A percentile compares a stretch with the other conserved stretches of the same genome.
Conservation (phyloP, 345 rosid genomes). For the Corymbia maculata region DNA sequence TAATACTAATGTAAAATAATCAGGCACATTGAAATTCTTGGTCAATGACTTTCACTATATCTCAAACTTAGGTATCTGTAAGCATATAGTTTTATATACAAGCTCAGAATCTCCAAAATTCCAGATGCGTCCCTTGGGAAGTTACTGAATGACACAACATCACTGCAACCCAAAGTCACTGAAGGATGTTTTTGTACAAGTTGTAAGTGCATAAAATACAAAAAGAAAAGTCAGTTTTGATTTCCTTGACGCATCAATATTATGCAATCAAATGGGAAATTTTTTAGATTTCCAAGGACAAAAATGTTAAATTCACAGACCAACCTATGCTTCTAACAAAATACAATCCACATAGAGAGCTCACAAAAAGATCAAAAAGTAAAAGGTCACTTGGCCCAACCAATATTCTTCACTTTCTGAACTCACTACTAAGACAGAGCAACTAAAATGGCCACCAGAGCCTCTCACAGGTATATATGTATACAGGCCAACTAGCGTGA, state of each 20-base stretch:
- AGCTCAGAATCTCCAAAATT: neutral
- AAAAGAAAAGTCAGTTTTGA: neutral
- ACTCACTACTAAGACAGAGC: neutral
- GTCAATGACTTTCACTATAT: neutral
- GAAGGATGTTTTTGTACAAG: neutral
- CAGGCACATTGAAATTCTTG: neutral
- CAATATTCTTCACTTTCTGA: neutral
- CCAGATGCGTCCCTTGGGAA: neutral
- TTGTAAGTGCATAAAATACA: neutral
- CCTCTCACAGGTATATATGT: neutral
- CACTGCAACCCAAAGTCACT: neutral
- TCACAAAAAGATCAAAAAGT: neutral
- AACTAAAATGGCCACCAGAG: neutral
- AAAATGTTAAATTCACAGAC: neutral
- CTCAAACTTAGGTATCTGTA: neutral
- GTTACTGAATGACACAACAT: neutral
- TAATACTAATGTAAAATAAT: neutral
- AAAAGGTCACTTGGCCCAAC: neutral
- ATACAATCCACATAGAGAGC: neutral
- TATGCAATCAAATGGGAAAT: neutral
- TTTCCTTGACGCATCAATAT: neutral
- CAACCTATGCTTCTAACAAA: neutral
- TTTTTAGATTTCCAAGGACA: neutral
- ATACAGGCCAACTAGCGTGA: neutral
- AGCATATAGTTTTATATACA: neutral